Evolutionary conservation across 2,329 filamentous ascomycete genomes (phyloP).

Genomic region (Thyridium curvatum): DNA sequence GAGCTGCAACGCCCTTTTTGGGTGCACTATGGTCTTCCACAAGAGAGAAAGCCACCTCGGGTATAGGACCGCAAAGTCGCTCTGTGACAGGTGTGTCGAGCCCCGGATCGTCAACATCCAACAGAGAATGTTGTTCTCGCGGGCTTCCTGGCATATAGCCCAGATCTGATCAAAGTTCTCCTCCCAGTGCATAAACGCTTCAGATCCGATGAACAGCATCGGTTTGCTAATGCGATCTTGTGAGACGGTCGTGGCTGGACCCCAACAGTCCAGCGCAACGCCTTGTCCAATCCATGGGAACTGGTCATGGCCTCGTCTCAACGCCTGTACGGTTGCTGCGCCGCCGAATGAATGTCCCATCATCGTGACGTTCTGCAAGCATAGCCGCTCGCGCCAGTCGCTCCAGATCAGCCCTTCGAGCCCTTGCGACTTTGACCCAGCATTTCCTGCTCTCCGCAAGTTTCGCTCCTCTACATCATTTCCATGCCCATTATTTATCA

Average conservation of each 20-base stretch:
- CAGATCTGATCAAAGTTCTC: constrained; percentile 54
- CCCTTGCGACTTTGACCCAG: constrained; percentile 52
- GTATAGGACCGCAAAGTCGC: constrained; percentile 61
- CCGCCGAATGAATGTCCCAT: constrained; percentile 64
- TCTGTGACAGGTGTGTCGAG: constrained; percentile 60
- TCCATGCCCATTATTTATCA: constrained; percentile 49
- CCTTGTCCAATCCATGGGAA: constrained; percentile 56
- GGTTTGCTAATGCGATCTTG: constrained; percentile 41
- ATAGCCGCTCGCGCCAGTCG: constrained; percentile 49
- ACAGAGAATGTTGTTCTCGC: constrained; percentile 33
- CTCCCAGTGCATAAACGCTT: constrained; percentile 67
- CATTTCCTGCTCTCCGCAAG: constrained; percentile 48
- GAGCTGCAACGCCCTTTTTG: constrained; percentile 54
- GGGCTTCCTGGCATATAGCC: constrained; percentile 49
- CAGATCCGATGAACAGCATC: constrained; percentile 57
- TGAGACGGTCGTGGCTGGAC: constrained; percentile 36
- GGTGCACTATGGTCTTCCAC: constrained; percentile 58
- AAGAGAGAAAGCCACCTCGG: constrained; percentile 50
- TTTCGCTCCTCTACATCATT: constrained; percentile 43
- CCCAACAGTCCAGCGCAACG: constrained; percentile 63
- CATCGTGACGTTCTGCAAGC: constrained; percentile 50
- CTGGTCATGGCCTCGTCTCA: constrained; percentile 41
- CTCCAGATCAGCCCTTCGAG: constrained; percentile 49
- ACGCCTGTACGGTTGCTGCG: constrained; percentile 55
- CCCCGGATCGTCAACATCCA: constrained; percentile 50